Base-by-base conservation (phyloP, 2,329 filamentous ascomycete genomes). In the Colletotrichum scovillei region DNA sequence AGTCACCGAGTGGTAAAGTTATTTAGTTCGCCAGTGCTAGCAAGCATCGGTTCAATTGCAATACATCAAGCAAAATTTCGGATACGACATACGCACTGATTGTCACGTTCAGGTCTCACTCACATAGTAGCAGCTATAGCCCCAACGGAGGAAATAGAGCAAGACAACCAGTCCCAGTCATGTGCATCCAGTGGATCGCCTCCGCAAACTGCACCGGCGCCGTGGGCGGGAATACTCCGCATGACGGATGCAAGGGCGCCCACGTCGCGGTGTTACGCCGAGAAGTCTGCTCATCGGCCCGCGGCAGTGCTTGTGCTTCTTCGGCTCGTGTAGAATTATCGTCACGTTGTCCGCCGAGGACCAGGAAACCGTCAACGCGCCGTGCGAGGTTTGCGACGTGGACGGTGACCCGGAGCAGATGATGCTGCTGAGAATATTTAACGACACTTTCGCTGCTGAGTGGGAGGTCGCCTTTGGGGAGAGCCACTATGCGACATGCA, bases 161-260 rank as follows among this genome's bases (percentile, higher is more conserved):
- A 26, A 26, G 26, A 26, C 4, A 26, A 6, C 26, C 26, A 26
- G 26, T 26, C 26, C 4, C 26, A 26, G n/a, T 4, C 59, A 65
- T 73, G 70, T 69, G 70, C 67, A 70, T 65, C 60, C 70, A 73
- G 67, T 73, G 67, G 67, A 73, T 65, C 35, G 56, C 67, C 60
- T 58, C 70, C n/a, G 70, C 70, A 49, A 49, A 38, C 46, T 70
- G 70, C 59, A 35, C 35, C 53, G 30, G 16, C 26, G 59, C 67
- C 19, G 53, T 22, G 1, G 7, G 16, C 30, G 55, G 49, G 8
- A 5, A 22, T 59, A 28, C 19, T 5, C 24, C 57, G 53, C 69
- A 12, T 9, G 12, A 46, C 9, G 58, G 65, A 24, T 70, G 70
- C 70, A 52, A 35, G 28, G 53, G 66, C 46, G 35, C 56, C 14